phyloP scores from a whole-genome alignment of 768 basidiomycete species.

The Russula emetica region DNA sequence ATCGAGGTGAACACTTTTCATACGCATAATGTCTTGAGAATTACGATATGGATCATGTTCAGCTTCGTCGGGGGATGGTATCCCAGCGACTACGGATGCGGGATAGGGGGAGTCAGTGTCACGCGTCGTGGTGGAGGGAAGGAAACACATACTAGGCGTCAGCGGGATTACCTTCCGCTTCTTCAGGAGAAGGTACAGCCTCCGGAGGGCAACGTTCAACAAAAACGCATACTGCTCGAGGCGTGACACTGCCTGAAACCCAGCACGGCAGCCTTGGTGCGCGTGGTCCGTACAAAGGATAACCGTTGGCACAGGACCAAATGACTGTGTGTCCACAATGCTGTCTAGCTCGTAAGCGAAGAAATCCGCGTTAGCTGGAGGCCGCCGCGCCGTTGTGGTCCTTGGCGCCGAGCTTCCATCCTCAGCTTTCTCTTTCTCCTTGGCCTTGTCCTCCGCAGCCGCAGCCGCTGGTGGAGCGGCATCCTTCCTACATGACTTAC shows the following conservation, averaged over 20 bases:
- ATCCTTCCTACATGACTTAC: constrained; percentile 69
- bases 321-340: constrained; percentile 60
- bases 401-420: constrained; percentile 49
- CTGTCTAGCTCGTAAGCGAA: constrained; percentile 78
- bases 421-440: constrained; percentile 43
- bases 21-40: constrained; percentile 85
- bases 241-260: constrained; percentile 89
- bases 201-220: constrained; percentile 88
- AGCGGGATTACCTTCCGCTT: constrained; percentile 87
- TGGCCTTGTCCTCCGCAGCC: constrained; percentile 51
- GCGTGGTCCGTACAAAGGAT: constrained; percentile 79
- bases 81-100: constrained; percentile 33
- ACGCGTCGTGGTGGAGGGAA: constrained; percentile 24
- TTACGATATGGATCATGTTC: constrained; percentile 80
- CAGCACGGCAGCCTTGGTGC: constrained; percentile 57
- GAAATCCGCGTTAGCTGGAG: constrained; percentile 72
- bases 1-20: constrained; percentile 92
- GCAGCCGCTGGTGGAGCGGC: constrained; percentile 54
- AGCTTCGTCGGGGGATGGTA: constrained; percentile 31
- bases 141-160: constrained; percentile 54
- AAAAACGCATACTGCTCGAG: constrained; percentile 98
- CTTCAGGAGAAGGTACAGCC: constrained; percentile 82
- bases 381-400: constrained; percentile 59
- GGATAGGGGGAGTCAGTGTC: constrained; percentile 27
- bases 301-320: constrained; percentile 66